Conservation (phyloP, 2,329 filamentous ascomycete species). For the Fusarium clavum region DNA sequence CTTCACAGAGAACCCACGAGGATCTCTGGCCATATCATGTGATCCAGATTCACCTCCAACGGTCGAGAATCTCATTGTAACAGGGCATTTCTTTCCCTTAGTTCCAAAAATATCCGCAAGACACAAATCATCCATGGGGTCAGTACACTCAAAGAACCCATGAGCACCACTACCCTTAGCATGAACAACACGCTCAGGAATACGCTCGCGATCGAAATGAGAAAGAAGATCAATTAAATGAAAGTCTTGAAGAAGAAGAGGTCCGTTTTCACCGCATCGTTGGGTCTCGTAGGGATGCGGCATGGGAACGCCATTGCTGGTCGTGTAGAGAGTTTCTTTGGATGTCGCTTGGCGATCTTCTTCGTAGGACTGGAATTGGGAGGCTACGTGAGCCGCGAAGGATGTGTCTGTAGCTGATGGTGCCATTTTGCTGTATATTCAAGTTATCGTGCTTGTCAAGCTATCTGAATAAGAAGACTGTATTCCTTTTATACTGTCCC, state of each 20-base stretch:
- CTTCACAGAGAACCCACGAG: slow-evolving; percentile 78
- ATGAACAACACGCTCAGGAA: slow-evolving; percentile 71
- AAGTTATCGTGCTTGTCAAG: background rate
- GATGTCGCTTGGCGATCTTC: slow-evolving; percentile 55
- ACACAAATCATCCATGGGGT: slow-evolving; percentile 65
- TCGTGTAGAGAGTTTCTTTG: slow-evolving; percentile 62
- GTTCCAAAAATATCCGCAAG: slow-evolving; percentile 65
- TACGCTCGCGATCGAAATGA: slow-evolving; percentile 71
- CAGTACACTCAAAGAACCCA: slow-evolving; percentile 62
- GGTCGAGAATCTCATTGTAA: slow-evolving; percentile 78
- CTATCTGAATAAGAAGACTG: background rate
- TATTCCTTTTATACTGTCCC: background rate
- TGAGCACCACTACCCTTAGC: slow-evolving; percentile 69
- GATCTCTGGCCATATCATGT: slow-evolving; percentile 77
- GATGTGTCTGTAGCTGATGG: slow-evolving; percentile 50
- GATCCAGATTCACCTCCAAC: slow-evolving; percentile 80
- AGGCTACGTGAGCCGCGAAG: slow-evolving; percentile 53
- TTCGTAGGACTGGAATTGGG: slow-evolving; percentile 54
- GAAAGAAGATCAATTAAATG: slow-evolving; percentile 71
- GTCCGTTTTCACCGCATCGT: slow-evolving; percentile 67
- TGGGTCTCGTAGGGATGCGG: slow-evolving; percentile 69
- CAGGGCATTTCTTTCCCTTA: slow-evolving; percentile 75
- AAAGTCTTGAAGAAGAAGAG: slow-evolving; percentile 69
- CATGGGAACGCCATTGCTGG: slow-evolving; percentile 67
- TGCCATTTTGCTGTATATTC: slow-evolving; percentile 28